Evolutionary conservation across 2,329 filamentous ascomycete genomes (phyloP).

Genomic region (Fusarium sp.): DNA sequence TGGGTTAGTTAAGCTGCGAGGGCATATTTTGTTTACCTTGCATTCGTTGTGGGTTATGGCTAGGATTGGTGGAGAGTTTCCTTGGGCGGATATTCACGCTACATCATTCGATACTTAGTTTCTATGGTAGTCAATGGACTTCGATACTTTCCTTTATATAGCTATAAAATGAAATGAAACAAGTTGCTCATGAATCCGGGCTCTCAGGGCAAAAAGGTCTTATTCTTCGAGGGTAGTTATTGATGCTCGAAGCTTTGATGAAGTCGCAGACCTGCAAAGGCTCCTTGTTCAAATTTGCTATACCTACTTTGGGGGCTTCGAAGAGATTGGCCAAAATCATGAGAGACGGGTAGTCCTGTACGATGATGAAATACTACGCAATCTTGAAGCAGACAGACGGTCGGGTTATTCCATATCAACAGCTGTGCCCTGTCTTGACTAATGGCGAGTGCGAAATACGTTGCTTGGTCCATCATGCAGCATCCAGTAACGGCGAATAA

Average conservation of each 20-base stretch:
- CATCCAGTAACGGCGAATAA: not conserved
- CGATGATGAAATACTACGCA: too few relatives aligned
- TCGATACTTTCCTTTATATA: not conserved
- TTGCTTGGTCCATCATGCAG: not conserved
- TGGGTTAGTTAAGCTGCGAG: too few relatives aligned
- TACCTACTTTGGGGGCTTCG: not conserved
- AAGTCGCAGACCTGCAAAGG: not conserved
- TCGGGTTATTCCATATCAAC: too few relatives aligned
- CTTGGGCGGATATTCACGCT: accelerated
- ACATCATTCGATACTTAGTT: accelerated
- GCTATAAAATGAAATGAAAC: not conserved
- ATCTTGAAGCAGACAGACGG: too few relatives aligned
- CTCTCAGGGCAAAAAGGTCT: too few relatives aligned
- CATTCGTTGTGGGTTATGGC: not conserved
- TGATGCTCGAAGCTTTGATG: accelerated
- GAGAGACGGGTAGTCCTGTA: too few relatives aligned
- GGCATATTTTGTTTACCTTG: accelerated
- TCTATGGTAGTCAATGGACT: not conserved
- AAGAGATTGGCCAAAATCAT: not conserved
- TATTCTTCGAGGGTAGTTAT: not conserved
- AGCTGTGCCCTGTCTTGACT: not conserved
- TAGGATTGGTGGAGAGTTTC: not conserved
- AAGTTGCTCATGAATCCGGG: accelerated
- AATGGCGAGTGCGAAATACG: accelerated
- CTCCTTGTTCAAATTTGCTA: not conserved